A percentile compares a stretch with the other conserved stretches of the same genome.
These are phyloP conservation scores for Cenchrus purpureus DNA, from an alignment of 176 grass and related monocot species.

Conservation along the genomic window DNA sequence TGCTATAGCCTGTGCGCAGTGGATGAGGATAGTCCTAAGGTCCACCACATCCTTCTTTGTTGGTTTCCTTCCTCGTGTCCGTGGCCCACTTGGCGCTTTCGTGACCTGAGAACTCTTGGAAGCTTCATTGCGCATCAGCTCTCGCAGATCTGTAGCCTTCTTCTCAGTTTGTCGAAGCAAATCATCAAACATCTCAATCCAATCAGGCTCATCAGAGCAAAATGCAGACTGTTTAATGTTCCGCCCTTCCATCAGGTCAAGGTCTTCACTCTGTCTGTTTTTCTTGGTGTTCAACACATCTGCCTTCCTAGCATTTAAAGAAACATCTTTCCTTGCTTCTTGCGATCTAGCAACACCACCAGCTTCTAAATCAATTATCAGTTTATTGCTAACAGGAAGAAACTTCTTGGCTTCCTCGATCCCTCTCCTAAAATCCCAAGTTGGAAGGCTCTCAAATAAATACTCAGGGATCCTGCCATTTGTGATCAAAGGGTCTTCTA, in stretches of 20 bases:
- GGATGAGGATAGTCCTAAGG: slow-evolving; percentile 86
- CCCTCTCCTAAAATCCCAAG: slow-evolving; percentile 92
- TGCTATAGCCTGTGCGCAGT: slow-evolving; percentile 93
- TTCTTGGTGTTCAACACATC: slow-evolving; percentile 54
- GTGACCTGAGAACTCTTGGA: slow-evolving; percentile 57
- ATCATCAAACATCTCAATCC: slow-evolving; percentile 86
- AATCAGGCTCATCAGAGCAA: slow-evolving; percentile 68
- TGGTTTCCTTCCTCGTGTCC: slow-evolving; percentile 72
- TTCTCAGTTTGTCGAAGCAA: slow-evolving; percentile 72
- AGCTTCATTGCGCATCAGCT: slow-evolving; percentile 77
- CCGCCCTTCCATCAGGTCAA: slow-evolving; percentile 84
- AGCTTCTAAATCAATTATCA: slow-evolving; percentile 59
- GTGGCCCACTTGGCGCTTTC: slow-evolving; percentile 52
- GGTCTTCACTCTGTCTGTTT: slow-evolving; percentile 68
- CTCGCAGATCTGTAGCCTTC: slow-evolving; percentile 65
- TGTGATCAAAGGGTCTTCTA: slow-evolving; percentile 76
- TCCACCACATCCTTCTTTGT: slow-evolving; percentile 92
- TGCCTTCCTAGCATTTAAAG: slow-evolving; percentile 29
- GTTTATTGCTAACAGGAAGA: slow-evolving; percentile 51
- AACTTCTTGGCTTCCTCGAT: slow-evolving; percentile 78
- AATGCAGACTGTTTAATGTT: slow-evolving; percentile 83
- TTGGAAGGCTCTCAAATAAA: slow-evolving; percentile 81
- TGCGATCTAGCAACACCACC: slow-evolving; percentile 35
- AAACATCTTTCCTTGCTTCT: slow-evolving; percentile 31
- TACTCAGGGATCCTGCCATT: slow-evolving; percentile 61